Evolutionary conservation across 164 flowering plant species (phyloP), one percentile per base, ranked within the genome.

Genomic region (Cinnamomum chago): DNA sequence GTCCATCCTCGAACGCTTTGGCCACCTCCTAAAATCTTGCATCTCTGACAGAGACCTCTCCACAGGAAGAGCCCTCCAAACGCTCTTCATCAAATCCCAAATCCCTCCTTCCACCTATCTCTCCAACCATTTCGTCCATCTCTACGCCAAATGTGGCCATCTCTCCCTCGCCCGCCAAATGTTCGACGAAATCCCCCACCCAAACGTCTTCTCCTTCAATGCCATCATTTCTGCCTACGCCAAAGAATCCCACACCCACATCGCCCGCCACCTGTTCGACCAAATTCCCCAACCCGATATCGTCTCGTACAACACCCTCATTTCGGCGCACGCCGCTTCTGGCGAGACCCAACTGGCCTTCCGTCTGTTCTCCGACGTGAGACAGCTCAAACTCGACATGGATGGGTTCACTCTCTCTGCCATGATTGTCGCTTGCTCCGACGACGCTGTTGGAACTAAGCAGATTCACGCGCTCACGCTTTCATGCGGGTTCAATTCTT

Each of bases 191-290:
- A 85, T 81, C 75, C 84, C 68, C 23, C 20, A 80, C 35, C 90
- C 92, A 62, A 94, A 94, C 64, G 89, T 88, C 23, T 92, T 92
- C 84, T 82, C 98, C n/a, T 88, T 79, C 87, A 94, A 94, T 60
- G 81, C 87, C 79, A 85, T 91, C 70, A 62, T 91, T 20, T 76
- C 80, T 2, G 98, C 93, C 20, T 93, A 89, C 13, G 88, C 82
- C 1, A 90, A 88, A 79, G 90, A 84, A 27, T 85, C 86, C 4
- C 84, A 79, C n/a, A 70, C 76, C 30, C 71, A 62, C 27, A 55
- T 79, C 70, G 98, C 98, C 71, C 94, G 71, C 76, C 78, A 85
- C 3, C 70, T 92, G 88, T 94, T 94, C 72, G 90, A 88, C 40
- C 72, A 77, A 83, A 94, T 90, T 76, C 93, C 97, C 67, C 78